phyloP scores from a whole-genome alignment of 306 rosid genomes.

The Ochetophila trinervis region DNA sequence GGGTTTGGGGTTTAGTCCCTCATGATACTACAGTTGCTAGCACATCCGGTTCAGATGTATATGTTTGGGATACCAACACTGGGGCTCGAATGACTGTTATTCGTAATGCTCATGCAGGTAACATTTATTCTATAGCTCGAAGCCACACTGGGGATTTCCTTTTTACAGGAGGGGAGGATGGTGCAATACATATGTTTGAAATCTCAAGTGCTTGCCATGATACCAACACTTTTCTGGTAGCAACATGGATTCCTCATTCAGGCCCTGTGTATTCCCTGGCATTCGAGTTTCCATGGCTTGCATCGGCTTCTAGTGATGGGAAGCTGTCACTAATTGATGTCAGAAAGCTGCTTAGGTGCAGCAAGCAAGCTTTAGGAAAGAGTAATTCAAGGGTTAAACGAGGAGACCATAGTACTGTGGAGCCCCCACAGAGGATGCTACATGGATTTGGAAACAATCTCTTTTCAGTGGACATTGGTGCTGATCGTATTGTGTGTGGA shows the following conservation, averaged over 20 bases:
- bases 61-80: constrained; percentile 66
- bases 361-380: constrained; percentile 40
- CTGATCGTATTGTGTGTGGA: constrained; percentile 89
- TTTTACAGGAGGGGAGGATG: constrained; percentile 93
- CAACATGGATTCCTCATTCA: constrained; percentile 81
- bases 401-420: constrained; percentile 36
- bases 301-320: constrained; percentile 87
- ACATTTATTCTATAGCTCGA: constrained; percentile 61
- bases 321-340: constrained; percentile 81
- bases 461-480: constrained; percentile 72
- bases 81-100: constrained; percentile 52
- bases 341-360: constrained; percentile 54
- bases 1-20: constrained; percentile 91
- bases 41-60: constrained; percentile 82
- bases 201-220: constrained; percentile 33
- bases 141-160: constrained; percentile 77
- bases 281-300: constrained; percentile 98
- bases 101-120: constrained; percentile 69
- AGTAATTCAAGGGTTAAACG: constrained; percentile 33
- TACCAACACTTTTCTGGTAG: constrained; percentile 35
- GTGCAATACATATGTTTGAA: constrained; percentile 81
- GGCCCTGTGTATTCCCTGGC: constrained; percentile 82
- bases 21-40: constrained; percentile 65
- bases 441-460: constrained; percentile 75
- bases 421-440: constrained; percentile 92